Evolutionary conservation across 2,329 filamentous ascomycete species (phyloP), one percentile per base, ranked within the genome.

Genomic region (Pseudogymnoascus sp.): DNA sequence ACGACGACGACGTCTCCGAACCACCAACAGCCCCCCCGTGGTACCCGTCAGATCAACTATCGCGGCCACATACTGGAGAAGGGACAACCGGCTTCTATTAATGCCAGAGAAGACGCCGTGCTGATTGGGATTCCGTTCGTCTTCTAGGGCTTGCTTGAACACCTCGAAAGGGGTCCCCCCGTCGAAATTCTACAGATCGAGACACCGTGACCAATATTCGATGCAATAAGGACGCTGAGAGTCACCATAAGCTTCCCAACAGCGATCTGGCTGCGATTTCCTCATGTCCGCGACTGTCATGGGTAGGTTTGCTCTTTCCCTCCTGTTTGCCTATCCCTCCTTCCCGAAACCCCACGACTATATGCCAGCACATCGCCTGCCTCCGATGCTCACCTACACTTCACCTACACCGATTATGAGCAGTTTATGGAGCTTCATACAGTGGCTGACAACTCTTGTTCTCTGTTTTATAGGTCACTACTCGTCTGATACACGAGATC

Each of bases 401-500:
- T 53, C 24, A 53, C 44, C 24, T 53, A 53, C 44, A 16, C 44
- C 19, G 44, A 53, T 53, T 53, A 53, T 53, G 44, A 11, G 44
- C 24, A 40, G 56, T 60, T 40, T 35, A 6, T 38, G 31, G 16
- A 40, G 14, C 37, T 40, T 60, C 16, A 37, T 60, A 35, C 37
- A 35, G 31, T 60, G 31, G 56, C 56, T 60, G 56, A 60, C 31
- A 40, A 40, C 56, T 35, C 56, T 40, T 5, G 7, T 31, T 60
- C 37, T 60, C 56, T 40, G 29, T n/a, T 35, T 21, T 60, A 40
- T 60, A 53, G 60, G 60, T 29, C 60, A 62, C 60, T 67, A 72
- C 68, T 70, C 71, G 71, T 74, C 80, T 77, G 76, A 72, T 74
- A 76, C 74, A 76, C 76, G 69, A 69, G 70, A 73, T 59, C 87